Evolutionary conservation across 257 asterid genomes (phyloP).

Genomic region (Verbascum thapsus): DNA sequence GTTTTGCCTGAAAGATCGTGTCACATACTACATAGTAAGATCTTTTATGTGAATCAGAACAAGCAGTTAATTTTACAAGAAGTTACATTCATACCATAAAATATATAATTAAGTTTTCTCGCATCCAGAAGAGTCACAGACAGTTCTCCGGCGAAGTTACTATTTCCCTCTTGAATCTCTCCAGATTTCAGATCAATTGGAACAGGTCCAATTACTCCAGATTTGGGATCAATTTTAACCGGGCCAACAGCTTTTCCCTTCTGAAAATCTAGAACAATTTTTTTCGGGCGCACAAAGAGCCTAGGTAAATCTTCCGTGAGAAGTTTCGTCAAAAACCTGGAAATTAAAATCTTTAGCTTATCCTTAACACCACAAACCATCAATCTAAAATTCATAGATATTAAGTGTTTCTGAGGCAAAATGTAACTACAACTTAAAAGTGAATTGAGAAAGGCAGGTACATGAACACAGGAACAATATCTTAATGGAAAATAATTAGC

Average conservation of each 20-base stretch:
- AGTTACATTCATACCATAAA: constrained; percentile 64
- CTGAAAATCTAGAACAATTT: constrained; percentile 88
- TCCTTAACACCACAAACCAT: constrained; percentile 14
- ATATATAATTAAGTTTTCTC: constrained; percentile 71
- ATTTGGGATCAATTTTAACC: constrained; percentile 40
- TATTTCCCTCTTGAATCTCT: constrained; percentile 82
- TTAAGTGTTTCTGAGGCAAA: background rate
- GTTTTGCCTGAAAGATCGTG: constrained; percentile 82
- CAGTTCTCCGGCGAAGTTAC: constrained; percentile 82
- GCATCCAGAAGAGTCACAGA: constrained; percentile 97
- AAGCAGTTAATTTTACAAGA: constrained; percentile 7
- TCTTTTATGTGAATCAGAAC: constrained; percentile 8
- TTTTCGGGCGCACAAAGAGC: constrained; percentile 94
- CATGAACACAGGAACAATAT: too few relatives aligned
- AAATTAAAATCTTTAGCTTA: constrained; percentile 19
- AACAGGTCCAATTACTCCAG: constrained; percentile 36
- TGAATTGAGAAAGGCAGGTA: constrained; percentile 1
- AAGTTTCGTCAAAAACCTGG: constrained; percentile 90
- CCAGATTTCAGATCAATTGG: constrained; percentile 51
- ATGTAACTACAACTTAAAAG: background rate
- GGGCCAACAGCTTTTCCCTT: constrained; percentile 81
- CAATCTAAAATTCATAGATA: constrained; percentile 9
- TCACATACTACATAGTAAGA: too few relatives aligned
- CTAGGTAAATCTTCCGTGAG: constrained; percentile 92
- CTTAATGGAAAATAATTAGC: too few relatives aligned